Percentiles rank a stretch among this genome's conserved stretches.
phyloP scores from a whole-genome alignment of 257 asterid genomes.

The Ajuga chamaepitys region DNA sequence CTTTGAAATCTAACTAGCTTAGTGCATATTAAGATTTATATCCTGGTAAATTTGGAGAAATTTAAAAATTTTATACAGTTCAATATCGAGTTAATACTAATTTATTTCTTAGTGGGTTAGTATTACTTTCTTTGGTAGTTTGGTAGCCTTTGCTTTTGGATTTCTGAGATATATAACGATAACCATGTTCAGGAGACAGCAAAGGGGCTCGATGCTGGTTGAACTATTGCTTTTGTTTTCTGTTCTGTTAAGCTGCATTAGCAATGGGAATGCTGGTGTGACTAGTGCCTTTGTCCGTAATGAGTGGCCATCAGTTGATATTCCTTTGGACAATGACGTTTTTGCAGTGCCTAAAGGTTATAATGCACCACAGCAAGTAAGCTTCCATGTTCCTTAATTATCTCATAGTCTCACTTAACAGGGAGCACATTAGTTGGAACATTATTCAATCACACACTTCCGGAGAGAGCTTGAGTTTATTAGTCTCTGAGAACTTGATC shows the following conservation, averaged over 20 bases:
- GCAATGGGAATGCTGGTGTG: conserved; percentile 45
- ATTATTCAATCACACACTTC: background rate
- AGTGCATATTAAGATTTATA: background rate
- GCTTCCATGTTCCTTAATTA: conserved; percentile 10
- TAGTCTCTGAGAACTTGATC: background rate
- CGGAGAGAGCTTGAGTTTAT: background rate
- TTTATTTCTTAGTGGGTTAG: background rate
- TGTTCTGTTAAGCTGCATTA: conserved; percentile 35
- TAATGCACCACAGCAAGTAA: conserved; percentile 88
- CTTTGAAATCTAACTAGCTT: background rate
- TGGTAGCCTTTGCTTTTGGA: background rate
- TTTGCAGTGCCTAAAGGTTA: conserved; percentile 69
- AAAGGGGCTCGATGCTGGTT: conserved; percentile 34
- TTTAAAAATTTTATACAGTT: background rate
- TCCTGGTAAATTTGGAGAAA: background rate
- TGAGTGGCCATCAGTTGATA: conserved; percentile 71
- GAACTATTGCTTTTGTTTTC: conserved; percentile 25
- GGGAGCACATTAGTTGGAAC: background rate
- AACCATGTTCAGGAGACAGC: conserved; percentile 25
- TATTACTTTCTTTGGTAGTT: background rate
- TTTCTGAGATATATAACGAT: background rate
- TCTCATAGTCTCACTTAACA: background rate
- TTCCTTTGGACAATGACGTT: conserved; percentile 64
- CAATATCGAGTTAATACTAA: background rate
- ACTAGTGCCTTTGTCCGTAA: conserved; percentile 67